A percentile compares a stretch with the other conserved stretches of the same genome.
phyloP scores from a whole-genome alignment of 140 eudicot species.

The Senecio squalidus region DNA sequence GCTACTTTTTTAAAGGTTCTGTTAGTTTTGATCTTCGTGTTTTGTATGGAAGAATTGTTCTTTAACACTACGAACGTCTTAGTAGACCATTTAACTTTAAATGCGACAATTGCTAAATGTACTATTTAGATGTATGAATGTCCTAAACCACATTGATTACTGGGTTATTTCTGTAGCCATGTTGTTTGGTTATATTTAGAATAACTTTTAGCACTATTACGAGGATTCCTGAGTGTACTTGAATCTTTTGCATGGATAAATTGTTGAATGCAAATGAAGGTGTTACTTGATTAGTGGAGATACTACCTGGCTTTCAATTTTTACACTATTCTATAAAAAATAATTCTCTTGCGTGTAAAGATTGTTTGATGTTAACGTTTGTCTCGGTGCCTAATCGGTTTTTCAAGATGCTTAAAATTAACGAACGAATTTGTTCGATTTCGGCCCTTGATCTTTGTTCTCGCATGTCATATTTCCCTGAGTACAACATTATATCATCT shows the following conservation, averaged over 20 bases:
- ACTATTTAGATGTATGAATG: not conserved
- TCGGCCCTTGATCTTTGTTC: not conserved
- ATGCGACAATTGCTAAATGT: too few species aligned
- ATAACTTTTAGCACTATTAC: not conserved
- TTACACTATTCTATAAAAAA: not conserved
- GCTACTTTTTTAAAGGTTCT: too few species aligned
- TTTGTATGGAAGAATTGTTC: too few species aligned
- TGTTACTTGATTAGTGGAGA: not conserved
- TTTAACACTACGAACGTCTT: too few species aligned
- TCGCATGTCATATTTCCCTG: not conserved
- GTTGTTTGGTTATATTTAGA: conserved; percentile 1
- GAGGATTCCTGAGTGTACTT: not conserved
- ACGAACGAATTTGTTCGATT: not conserved
- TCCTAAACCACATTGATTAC: not conserved
- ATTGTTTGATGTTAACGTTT: not conserved
- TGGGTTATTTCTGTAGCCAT: not conserved
- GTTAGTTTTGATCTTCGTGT: too few species aligned
- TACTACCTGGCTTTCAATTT: not conserved
- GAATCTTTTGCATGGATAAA: too few species aligned
- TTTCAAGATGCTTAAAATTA: not conserved
- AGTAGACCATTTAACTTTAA: too few species aligned
- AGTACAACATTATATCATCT: not conserved
- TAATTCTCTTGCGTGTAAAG: not conserved
- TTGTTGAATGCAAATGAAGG: not conserved
- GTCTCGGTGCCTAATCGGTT: not conserved